These are phyloP conservation scores for Kazachstania sp. DNA, from an alignment of 1,139 yeast species.

Conservation along the genomic window DNA sequence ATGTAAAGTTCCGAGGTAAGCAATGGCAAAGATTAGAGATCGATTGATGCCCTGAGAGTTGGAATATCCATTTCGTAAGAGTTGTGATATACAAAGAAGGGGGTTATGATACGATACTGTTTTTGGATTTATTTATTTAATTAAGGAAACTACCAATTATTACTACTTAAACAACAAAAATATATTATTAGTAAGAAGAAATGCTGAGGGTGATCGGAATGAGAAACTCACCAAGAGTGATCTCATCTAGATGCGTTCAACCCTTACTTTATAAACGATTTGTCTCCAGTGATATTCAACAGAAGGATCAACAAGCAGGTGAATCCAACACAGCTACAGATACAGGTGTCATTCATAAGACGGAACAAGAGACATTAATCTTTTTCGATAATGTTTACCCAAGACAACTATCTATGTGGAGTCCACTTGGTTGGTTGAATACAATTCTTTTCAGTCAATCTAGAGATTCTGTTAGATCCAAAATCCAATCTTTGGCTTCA, in stretches of 20 bases:
- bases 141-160: too few species aligned
- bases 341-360: constrained; percentile 52
- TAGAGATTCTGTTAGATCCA: constrained; percentile 32
- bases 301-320: constrained; percentile 40
- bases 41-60: too few species aligned
- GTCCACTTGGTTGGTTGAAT: constrained; percentile 34
- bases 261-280: constrained; percentile 15
- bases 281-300: constrained; percentile 34
- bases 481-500: constrained; percentile 35
- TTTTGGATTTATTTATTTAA: too few species aligned
- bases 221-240: background rate
- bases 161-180: too few species aligned
- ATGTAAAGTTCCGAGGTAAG: too few species aligned
- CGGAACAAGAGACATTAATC: constrained; percentile 44
- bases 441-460: constrained; percentile 30
- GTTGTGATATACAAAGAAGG: too few species aligned
- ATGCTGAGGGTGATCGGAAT: background rate
- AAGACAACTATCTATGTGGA: constrained; percentile 35
- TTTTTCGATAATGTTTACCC: constrained; percentile 49
- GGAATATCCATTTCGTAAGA: too few species aligned
- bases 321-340: constrained; percentile 42
- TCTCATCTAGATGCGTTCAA: background rate
- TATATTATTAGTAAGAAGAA: background rate
- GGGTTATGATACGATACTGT: too few species aligned
- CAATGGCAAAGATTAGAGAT: too few species aligned